Evolutionary conservation across 495 filamentous ascomycete species (phyloP).

Genomic region (Lasiosphaeris hirsuta): DNA sequence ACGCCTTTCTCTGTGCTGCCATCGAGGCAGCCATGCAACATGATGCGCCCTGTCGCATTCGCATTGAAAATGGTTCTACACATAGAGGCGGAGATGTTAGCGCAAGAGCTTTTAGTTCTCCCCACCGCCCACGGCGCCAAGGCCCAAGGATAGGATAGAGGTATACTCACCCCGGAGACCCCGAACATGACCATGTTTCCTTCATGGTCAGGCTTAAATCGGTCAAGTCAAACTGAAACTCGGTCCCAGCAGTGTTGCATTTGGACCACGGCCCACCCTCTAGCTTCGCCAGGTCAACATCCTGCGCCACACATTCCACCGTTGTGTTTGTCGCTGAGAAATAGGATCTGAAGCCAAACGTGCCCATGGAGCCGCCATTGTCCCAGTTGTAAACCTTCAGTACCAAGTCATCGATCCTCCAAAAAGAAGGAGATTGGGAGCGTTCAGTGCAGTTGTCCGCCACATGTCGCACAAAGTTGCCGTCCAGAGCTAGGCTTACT

Average conservation of each 20-base stretch:
- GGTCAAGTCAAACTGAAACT: constrained; percentile 23
- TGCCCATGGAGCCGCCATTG: constrained; percentile 23
- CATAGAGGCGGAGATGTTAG: constrained; percentile 2
- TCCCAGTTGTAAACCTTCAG: constrained; percentile 26
- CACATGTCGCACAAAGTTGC: constrained; percentile 6
- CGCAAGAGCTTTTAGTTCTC: neutral
- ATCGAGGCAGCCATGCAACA: constrained; percentile 25
- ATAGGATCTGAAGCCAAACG: constrained; percentile 25
- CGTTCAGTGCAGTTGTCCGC: constrained; percentile 19
- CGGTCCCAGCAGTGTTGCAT: constrained; percentile 20
- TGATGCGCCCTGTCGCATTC: constrained; percentile 21
- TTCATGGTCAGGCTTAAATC: constrained; percentile 21
- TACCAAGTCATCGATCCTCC: constrained; percentile 24
- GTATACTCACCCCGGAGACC: constrained; percentile 20
- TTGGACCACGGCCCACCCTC: constrained; percentile 16
- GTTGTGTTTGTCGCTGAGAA: constrained; percentile 25
- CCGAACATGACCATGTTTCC: constrained; percentile 25
- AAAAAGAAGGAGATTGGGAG: constrained; percentile 15
- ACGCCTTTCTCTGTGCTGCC: constrained; percentile 19
- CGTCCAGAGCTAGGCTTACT: constrained; percentile 13
- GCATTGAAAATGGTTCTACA: constrained; percentile 19
- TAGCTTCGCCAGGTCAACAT: constrained; percentile 24
- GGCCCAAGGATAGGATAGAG: constrained; percentile 1
- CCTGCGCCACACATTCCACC: constrained; percentile 20
- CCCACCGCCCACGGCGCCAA: neutral